These are phyloP conservation scores for Plantago coronopus DNA, from an alignment of 305 asterid species.

Conservation along the genomic window DNA sequence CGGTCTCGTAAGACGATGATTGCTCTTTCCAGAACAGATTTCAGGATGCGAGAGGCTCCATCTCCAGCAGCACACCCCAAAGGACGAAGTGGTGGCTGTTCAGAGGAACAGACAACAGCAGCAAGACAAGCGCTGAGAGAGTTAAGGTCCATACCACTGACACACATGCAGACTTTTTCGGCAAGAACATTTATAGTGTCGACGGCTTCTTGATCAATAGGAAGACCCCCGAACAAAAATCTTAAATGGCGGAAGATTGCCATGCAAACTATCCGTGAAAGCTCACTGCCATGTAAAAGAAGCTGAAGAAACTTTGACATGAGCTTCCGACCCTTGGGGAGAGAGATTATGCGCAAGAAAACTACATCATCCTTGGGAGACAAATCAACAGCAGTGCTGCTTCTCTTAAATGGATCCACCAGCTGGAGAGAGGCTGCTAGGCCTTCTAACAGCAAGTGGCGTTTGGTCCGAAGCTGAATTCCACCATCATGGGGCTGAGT, in stretches of 20 bases:
- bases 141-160: constrained; percentile 78
- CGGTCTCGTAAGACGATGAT: constrained; percentile 58
- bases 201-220: constrained; percentile 55
- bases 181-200: constrained; percentile 55
- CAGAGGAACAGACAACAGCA: constrained; percentile 90
- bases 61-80: constrained; percentile 83
- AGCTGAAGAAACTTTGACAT: constrained; percentile 74
- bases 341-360: constrained; percentile 69
- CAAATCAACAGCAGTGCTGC: constrained; percentile 48
- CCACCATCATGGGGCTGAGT: constrained; percentile 74
- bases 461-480: constrained; percentile 60
- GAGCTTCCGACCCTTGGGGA: constrained; percentile 85
- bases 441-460: constrained; percentile 84
- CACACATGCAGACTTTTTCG: constrained; percentile 46
- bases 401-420: constrained; percentile 81
- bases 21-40: constrained; percentile 82
- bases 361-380: constrained; percentile 81
- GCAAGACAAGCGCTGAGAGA: constrained; percentile 91
- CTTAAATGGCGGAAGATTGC: constrained; percentile 82
- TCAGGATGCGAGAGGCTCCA: constrained; percentile 78
- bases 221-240: constrained; percentile 72
- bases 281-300: constrained; percentile 77
- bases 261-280: constrained; percentile 89
- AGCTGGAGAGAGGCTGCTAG: constrained; percentile 89
- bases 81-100: constrained; percentile 96